Evolutionary conservation across 768 basidiomycete genomes (phyloP).

Genomic region (Naganishia friedmannii): DNA sequence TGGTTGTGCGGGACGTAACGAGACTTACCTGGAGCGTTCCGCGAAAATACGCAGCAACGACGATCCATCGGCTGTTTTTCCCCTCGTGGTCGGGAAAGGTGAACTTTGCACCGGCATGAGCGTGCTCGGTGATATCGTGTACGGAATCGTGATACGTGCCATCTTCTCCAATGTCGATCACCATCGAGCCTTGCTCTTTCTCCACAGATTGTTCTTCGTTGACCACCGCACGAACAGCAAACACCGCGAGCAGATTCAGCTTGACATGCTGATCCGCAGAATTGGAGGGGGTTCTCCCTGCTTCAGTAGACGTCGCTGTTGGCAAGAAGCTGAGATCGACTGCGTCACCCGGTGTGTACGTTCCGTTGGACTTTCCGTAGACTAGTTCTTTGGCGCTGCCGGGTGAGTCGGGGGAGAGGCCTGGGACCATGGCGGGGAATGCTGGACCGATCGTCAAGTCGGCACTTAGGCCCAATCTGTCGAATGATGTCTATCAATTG

Average conservation of each 20-base stretch:
- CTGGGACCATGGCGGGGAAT: slow-evolving; percentile 24
- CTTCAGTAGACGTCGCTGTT: not conserved
- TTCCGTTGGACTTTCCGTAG: not conserved
- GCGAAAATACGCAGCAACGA: not conserved
- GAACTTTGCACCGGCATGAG: not conserved
- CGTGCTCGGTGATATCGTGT: not conserved
- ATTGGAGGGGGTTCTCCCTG: not conserved
- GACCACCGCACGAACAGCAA: not conserved
- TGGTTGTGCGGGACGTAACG: no score
- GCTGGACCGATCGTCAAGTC: slow-evolving; percentile 23
- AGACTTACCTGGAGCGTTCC: not conserved
- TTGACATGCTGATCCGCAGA: not conserved
- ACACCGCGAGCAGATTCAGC: not conserved
- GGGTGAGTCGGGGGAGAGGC: slow-evolving; percentile 2
- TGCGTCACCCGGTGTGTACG: not conserved
- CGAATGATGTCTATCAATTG: not conserved
- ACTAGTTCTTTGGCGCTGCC: slow-evolving; percentile 23
- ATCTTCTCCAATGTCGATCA: not conserved
- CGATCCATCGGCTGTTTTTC: not conserved
- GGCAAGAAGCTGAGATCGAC: not conserved
- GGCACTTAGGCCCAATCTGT: not conserved
- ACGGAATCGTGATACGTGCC: not conserved
- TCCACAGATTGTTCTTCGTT: not conserved
- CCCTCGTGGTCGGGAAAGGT: not conserved
- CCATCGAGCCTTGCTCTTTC: not conserved